Percentiles rank a stretch among this genome's conserved stretches.
These are phyloP conservation scores for Boletus coccyginus DNA, from an alignment of 768 basidiomycete species.

Conservation along the genomic window DNA sequence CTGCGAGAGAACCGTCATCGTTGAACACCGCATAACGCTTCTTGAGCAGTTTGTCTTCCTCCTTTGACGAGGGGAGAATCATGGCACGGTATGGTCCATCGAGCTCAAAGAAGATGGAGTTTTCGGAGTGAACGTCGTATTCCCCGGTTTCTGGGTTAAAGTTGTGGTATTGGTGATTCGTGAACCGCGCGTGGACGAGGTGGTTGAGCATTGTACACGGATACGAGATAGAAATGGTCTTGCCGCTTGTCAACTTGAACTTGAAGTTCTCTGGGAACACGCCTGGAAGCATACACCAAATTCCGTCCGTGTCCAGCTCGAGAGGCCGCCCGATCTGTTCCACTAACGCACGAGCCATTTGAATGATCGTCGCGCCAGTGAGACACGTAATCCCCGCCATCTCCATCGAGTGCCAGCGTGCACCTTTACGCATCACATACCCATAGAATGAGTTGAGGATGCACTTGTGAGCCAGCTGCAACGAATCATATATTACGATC, in stretches of 20 bases:
- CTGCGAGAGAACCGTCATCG: constrained; percentile 95
- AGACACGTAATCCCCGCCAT: constrained; percentile 99
- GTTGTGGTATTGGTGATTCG: constrained; percentile 97
- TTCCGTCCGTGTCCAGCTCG: constrained; percentile 97
- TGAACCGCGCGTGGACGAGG: constrained; percentile 91
- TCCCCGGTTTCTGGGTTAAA: constrained; percentile 81
- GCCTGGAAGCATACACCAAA: constrained; percentile 99
- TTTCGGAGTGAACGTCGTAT: constrained; percentile 87
- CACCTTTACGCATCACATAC: constrained; percentile 99
- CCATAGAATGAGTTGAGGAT: constrained; percentile 99
- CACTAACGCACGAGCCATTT: constrained; percentile 96
- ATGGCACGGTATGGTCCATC: constrained; percentile 99
- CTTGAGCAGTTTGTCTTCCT: constrained; percentile 97
- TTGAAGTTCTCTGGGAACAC: constrained; percentile 98
- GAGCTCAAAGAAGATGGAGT: constrained; percentile 99
- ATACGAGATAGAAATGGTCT: constrained; percentile 87
- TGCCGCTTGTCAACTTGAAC: constrained; percentile 86
- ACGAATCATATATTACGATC: constrained; percentile 97
- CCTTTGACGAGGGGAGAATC: constrained; percentile 98
- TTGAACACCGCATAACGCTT: constrained; percentile 99
- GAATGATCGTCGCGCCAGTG: constrained; percentile 96
- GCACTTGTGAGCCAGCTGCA: constrained; percentile 99
- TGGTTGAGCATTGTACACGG: constrained; percentile 99
- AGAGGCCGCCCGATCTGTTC: constrained; percentile 97
- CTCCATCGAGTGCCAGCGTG: constrained; percentile 99